phyloP scores from a whole-genome alignment of 371 early-diverging fungal genomes.

The Blastocladiella emersonii region DNA sequence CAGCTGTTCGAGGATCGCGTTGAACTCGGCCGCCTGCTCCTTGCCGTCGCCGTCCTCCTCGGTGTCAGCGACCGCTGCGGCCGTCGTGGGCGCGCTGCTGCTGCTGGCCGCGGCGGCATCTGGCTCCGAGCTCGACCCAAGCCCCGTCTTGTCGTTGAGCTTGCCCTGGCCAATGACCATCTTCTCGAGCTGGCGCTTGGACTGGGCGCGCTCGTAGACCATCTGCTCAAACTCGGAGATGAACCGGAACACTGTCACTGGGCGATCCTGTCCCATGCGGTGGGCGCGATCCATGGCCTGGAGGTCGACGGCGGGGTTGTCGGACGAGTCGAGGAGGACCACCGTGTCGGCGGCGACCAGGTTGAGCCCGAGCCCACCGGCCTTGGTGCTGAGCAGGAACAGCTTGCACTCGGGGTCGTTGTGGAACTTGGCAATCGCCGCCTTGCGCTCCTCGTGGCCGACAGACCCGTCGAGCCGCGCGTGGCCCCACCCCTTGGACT shows the following conservation, averaged over 20 bases:
- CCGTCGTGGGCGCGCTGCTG: background rate
- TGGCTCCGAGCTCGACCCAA: no score
- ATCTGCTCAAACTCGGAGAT: conserved; percentile 71
- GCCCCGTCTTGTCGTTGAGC: background rate
- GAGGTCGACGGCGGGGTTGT: conserved; percentile 59
- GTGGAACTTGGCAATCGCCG: conserved; percentile 56
- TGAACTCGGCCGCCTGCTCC: background rate
- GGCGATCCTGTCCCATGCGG: conserved; percentile 86
- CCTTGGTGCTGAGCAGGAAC: conserved; percentile 93
- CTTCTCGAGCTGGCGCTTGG: conserved; percentile 81
- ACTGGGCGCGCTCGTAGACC: conserved; percentile 58
- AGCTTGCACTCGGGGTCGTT: conserved; percentile 49
- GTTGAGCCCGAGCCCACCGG: conserved; percentile 93
- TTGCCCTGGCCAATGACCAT: conserved; percentile 40
- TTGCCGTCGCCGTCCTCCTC: background rate
- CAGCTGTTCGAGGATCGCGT: background rate
- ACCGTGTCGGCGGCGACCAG: conserved; percentile 90
- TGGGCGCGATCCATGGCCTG: conserved; percentile 96
- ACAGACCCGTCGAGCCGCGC: conserved; percentile 92
- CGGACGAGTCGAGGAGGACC: conserved; percentile 83
- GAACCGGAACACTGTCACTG: conserved; percentile 79
- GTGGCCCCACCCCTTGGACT: conserved; percentile 54
- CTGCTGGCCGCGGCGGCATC: no score
- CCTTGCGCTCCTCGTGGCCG: conserved; percentile 55
- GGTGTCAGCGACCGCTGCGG: background rate